These are phyloP conservation scores for Trametes elegans DNA, from an alignment of 768 basidiomycete species.

Conservation along the genomic window DNA sequence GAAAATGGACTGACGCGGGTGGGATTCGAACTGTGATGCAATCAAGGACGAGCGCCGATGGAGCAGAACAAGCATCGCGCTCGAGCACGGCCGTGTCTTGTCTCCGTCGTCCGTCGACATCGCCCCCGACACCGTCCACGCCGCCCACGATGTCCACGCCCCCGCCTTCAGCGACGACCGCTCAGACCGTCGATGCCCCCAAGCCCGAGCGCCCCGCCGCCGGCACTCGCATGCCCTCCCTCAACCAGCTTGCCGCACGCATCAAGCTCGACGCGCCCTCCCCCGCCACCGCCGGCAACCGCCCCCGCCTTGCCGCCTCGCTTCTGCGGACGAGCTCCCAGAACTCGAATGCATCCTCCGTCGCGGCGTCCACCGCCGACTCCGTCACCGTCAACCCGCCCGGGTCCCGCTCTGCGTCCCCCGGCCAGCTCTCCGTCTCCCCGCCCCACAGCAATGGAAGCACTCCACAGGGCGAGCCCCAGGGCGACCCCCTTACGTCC, in stretches of 20 bases:
- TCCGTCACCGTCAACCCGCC: slow-evolving; percentile 68
- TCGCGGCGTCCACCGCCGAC: slow-evolving; percentile 43
- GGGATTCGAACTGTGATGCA: slow-evolving; percentile 16
- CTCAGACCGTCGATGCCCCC: slow-evolving; percentile 33
- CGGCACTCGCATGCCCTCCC: slow-evolving; percentile 57
- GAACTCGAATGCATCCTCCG: slow-evolving; percentile 43
- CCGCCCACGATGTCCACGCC: slow-evolving; percentile 10
- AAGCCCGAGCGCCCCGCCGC: slow-evolving; percentile 38
- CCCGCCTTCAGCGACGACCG: slow-evolving; percentile 18
- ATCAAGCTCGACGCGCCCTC: slow-evolving; percentile 51
- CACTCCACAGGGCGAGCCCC: slow-evolving; percentile 35
- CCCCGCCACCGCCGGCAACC: slow-evolving; percentile 36
- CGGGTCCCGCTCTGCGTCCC: slow-evolving; percentile 65
- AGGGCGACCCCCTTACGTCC: slow-evolving; percentile 56
- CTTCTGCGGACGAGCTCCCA: slow-evolving; percentile 60
- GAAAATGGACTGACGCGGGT: slow-evolving; percentile 1
- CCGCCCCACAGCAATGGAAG: slow-evolving; percentile 43
- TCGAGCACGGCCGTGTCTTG: neutral
- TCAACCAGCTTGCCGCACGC: slow-evolving; percentile 80
- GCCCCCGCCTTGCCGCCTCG: slow-evolving; percentile 75
- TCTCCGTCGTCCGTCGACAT: neutral
- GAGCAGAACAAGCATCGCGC: neutral
- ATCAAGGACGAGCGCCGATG: slow-evolving; percentile 7
- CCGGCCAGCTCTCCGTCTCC: slow-evolving; percentile 48
- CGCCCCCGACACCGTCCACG: neutral